Conservation (phyloP, 2,329 filamentous ascomycete species). For the Neopestalotiopsis rosae region DNA sequence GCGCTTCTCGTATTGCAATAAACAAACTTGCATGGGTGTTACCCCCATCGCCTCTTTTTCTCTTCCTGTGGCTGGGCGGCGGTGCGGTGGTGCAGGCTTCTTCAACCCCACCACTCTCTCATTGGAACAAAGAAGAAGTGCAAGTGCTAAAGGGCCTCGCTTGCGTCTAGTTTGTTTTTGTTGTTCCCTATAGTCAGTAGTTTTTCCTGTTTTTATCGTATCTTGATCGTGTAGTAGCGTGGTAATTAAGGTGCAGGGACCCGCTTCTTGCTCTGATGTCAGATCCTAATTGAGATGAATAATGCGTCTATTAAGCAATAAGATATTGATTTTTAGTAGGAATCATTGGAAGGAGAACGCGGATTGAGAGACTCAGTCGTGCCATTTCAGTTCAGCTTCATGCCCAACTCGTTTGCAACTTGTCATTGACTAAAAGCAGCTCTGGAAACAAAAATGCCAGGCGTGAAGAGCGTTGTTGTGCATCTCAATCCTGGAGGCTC, state of each 20-base stretch:
- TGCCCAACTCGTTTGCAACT: background rate
- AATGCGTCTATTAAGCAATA: background rate
- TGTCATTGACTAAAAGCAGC: background rate
- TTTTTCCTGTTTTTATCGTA: background rate
- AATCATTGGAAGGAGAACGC: background rate
- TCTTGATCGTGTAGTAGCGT: background rate
- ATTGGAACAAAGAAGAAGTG: background rate
- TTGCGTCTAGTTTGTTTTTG: background rate
- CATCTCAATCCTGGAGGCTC: background rate
- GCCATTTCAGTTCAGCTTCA: background rate
- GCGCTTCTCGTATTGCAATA: background rate
- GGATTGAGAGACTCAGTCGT: background rate
- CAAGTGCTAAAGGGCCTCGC: background rate
- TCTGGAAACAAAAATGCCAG: background rate
- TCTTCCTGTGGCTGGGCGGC: too few species aligned
- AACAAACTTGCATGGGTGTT: background rate
- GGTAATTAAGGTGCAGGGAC: background rate
- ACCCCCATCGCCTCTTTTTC: too few species aligned
- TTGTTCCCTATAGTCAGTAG: background rate
- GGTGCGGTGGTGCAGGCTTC: too few species aligned
- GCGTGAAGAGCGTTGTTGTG: background rate
- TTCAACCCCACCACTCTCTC: background rate
- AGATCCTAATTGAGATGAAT: background rate
- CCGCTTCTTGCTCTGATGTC: background rate
- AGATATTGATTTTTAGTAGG: background rate